phyloP scores from a whole-genome alignment of 1,284 basidiomycete species.

The Phlebopus sp. region DNA sequence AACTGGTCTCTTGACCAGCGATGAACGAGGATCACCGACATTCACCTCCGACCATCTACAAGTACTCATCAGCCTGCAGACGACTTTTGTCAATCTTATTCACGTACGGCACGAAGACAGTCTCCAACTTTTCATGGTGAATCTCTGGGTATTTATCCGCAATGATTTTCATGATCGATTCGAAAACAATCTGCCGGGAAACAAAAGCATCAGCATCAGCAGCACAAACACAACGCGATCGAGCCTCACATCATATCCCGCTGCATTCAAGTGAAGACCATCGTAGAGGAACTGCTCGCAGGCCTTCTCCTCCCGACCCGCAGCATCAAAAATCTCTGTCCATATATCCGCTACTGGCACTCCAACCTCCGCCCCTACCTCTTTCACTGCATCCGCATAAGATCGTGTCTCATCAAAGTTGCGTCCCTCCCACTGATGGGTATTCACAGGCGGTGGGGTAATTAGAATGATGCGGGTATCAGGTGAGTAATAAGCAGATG shows the following conservation, averaged over 20 bases:
- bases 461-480: conserved; percentile 78
- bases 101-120: conserved; percentile 52
- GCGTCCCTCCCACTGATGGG: conserved; percentile 58
- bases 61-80: conserved; percentile 5
- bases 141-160: conserved; percentile 61
- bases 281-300: conserved; percentile 57
- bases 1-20: conserved; percentile 29
- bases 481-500: conserved; percentile 68
- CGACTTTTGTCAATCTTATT: background rate
- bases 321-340: conserved; percentile 62
- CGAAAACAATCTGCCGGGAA: conserved; percentile 57
- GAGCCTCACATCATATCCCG: conserved; percentile 61
- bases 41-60: conserved; percentile 42
- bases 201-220: conserved; percentile 6
- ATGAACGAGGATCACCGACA: conserved; percentile 31
- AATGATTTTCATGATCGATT: conserved; percentile 60
- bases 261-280: conserved; percentile 74
- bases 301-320: conserved; percentile 53
- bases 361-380: conserved; percentile 51
- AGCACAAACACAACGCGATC: background rate
- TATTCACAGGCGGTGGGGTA: conserved; percentile 82
- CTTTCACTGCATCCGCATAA: conserved; percentile 71
- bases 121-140: conserved; percentile 56
- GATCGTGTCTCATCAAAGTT: conserved; percentile 55
- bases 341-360: conserved; percentile 72